Evolutionary conservation across 306 rosid species (phyloP), one percentile per base, ranked within the genome.

Genomic region (Malus sylvestris): DNA sequence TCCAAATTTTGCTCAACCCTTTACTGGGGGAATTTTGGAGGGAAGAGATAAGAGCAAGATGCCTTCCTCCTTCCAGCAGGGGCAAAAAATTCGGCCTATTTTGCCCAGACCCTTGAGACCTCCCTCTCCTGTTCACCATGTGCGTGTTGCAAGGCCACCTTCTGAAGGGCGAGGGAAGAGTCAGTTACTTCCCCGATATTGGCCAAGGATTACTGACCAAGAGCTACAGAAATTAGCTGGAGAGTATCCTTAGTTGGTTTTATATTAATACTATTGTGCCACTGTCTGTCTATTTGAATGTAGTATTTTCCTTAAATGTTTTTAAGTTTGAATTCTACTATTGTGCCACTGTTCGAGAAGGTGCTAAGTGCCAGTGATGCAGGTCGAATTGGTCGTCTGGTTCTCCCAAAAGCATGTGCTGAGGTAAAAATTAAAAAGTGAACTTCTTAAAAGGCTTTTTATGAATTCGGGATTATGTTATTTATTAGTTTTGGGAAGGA

Each of bases 361-460:
- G 96, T 90, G 76, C 73, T 95, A 85, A 95, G 99, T 84, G 97
- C 97, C 23, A 95, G 99, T 77, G 99, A 95, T 85, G 99, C 99
- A n/a, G 97, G 97, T 78, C 93, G 99, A 51, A 92, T 90, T 84
- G 99, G 99, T 70, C 99, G 99, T 45, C 86, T 95, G 78, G 99
- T 95, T 89, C 97, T 95, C 79, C 99, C 97, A 30, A 95, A 95
- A 88, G 97, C 99, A 27, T 95, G 99, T 81, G 99, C 99, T 60
- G 99, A 95, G 91, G 99, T 95, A 90, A 78, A 78, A 74, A 52
- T 75, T 68, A 58, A 73, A 19, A 25, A 33, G 67, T 71, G 68
- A 49, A 22, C 18, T 49, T 49, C 55, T 49, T 49, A 14, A 18
- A 49, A 49, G 55, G 55, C 55, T 15, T 42, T 70, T 79, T 65